Evolutionary conservation across 805 yeast genomes (phyloP).

Genomic region (Saccharomycopsis microspora): DNA sequence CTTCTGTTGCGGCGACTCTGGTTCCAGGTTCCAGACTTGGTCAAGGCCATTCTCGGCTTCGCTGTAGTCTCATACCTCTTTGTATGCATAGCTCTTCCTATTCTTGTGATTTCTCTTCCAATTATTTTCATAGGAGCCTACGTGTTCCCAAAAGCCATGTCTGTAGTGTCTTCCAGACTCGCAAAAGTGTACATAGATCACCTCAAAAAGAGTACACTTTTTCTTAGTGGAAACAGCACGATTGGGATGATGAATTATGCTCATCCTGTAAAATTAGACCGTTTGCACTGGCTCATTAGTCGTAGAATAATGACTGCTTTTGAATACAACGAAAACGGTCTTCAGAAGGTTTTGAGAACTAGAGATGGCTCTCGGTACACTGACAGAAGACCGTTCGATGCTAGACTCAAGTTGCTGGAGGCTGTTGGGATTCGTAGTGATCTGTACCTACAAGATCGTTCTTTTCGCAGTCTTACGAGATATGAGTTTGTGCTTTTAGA

Average conservation of each 20-base stretch:
- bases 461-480: constrained; percentile 2
- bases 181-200: constrained; percentile 1
- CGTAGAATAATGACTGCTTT: constrained; percentile 9
- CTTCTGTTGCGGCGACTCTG: background rate
- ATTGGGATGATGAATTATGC: constrained; percentile 4
- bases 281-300: constrained; percentile 2
- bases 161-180: background rate
- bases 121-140: constrained; percentile 1
- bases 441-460: background rate
- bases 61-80: constrained; percentile 9
- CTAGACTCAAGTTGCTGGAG: constrained; percentile 4
- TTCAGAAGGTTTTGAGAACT: background rate
- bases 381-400: constrained; percentile 11
- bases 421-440: constrained; percentile 2
- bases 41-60: constrained; percentile 10
- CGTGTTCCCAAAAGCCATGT: constrained; percentile 1
- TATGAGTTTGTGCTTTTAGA: constrained; percentile 8
- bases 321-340: constrained; percentile 11
- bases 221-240: background rate
- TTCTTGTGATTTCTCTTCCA: constrained; percentile 10
- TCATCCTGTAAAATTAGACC: constrained; percentile 6
- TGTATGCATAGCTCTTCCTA: constrained; percentile 11
- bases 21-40: constrained; percentile 9
- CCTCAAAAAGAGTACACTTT: constrained; percentile 1
- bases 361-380: background rate